Base-by-base conservation (phyloP, 306 rosid species). In the Ammopiptanthus mongolicus region DNA sequence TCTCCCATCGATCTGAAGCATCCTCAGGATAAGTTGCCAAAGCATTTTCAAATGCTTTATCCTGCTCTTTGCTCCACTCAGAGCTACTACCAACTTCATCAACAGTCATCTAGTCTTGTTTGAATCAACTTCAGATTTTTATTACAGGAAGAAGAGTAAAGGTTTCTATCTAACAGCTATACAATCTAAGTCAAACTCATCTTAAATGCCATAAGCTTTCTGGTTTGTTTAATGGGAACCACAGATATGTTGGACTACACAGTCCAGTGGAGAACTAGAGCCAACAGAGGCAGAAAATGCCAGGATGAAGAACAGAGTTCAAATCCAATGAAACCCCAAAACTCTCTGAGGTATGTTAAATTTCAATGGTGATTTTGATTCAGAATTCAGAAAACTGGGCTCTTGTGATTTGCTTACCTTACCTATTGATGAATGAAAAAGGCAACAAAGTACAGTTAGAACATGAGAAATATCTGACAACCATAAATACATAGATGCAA, bases 11-110 rank as follows among this genome's bases (percentile, higher is more conserved):
- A 91, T 90, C 95, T n/a, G 86, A 69, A 69, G 78, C 82, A 67
- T 88, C 89, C 76, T 91, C 97, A 0, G 95, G 86, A 84, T 89
- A 58, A 77, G 86, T 90, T 58, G 91, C 98, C 73, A 94, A 71
- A 9, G 96, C 97, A 77, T 84, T 88, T 87, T 94, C 98, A 81
- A 94, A 94, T 64, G 95, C 96, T 82, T 88, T 94, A 39, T 94
- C 97, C 80, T 94, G 90, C 73, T 94, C 98, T 81, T 85, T 57
- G 78, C 87, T 94, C 98, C 98, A 94, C 70, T 76, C 80, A 83
- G 95, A 87, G 86, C 81, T 77, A 83, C 88, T 78, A 78, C 37
- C 95, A 5, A 63, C 86, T 84, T 88, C 96, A 67, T 88, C 96
- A 67, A 69, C 88, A 37, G 86, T 75, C 96, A 90, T 90, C 82